A percentile compares a stretch with the other conserved stretches of the same genome.
Conservation (phyloP, 371 early-diverging fungal genomes). For the Mucor sp. region DNA sequence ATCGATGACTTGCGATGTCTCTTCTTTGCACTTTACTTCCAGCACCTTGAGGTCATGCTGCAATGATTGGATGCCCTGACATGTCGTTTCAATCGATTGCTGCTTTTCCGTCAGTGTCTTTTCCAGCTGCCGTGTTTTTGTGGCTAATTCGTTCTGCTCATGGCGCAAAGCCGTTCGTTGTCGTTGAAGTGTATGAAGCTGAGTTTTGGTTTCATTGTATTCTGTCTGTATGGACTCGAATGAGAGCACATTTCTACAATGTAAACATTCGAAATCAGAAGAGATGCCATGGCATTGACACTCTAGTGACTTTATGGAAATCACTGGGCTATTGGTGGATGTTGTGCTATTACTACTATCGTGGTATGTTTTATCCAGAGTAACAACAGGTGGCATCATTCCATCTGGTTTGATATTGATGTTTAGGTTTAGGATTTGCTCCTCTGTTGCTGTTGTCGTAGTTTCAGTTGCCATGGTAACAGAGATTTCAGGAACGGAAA, state of each 20-base stretch:
- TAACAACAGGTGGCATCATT: not conserved
- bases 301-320: conserved; percentile 3
- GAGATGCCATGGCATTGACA: conserved; percentile 15
- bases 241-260: not conserved
- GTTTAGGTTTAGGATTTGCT: not conserved
- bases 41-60: conserved; percentile 24
- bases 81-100: conserved; percentile 1
- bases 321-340: conserved; percentile 21
- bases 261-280: conserved; percentile 3
- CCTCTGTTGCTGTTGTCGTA: not conserved
- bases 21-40: conserved; percentile 41
- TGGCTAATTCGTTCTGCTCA: conserved; percentile 5
- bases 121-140: not conserved
- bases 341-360: conserved; percentile 17
- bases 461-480: not conserved
- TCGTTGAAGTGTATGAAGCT: conserved; percentile 4
- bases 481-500: not conserved
- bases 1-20: conserved; percentile 62
- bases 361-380: conserved; percentile 13
- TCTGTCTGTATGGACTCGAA: conserved; percentile 4
- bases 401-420: conserved; percentile 5
- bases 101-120: not conserved
- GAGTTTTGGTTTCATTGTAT: conserved; percentile 2
- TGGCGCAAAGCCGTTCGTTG: not conserved
- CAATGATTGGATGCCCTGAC: conserved; percentile 12